Percentiles rank a stretch among this genome's conserved stretches.
These are phyloP conservation scores for Aureobasidium sp. DNA, from an alignment of 2,329 filamentous ascomycete species.

Conservation along the genomic window DNA sequence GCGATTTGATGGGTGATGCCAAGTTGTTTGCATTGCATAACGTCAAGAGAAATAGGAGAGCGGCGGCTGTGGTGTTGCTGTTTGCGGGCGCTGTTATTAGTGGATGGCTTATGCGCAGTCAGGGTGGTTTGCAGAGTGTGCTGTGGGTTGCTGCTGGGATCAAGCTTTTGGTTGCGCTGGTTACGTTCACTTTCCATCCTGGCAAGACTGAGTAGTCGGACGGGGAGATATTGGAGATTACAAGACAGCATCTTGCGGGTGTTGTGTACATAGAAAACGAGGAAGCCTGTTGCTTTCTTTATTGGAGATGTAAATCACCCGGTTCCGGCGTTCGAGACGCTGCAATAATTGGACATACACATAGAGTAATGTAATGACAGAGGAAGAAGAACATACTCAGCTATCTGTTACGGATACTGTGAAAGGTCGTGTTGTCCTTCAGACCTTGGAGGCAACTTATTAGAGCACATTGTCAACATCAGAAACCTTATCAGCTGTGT, in stretches of 20 bases:
- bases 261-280: too few relatives aligned
- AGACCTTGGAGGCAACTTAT: not conserved
- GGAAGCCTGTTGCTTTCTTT: not conserved
- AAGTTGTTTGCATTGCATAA: constrained; percentile 43
- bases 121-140: constrained; percentile 35
- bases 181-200: constrained; percentile 19
- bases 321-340: not conserved
- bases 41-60: constrained; percentile 45
- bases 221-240: not conserved
- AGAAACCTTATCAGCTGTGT: too few relatives aligned
- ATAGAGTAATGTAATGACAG: not conserved
- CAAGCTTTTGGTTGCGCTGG: constrained; percentile 37
- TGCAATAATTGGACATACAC: not conserved
- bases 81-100: constrained; percentile 43
- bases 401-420: not conserved
- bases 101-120: constrained; percentile 43
- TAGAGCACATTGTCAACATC: not conserved
- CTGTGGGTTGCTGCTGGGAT: constrained; percentile 43
- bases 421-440: not conserved
- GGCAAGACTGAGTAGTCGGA: not conserved
- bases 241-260: too few relatives aligned
- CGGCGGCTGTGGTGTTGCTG: constrained; percentile 40
- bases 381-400: not conserved
- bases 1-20: constrained; percentile 47
- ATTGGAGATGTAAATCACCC: not conserved